Base-by-base conservation (phyloP, 768 basidiomycete species). In the Rhizopogon vulgaris region DNA sequence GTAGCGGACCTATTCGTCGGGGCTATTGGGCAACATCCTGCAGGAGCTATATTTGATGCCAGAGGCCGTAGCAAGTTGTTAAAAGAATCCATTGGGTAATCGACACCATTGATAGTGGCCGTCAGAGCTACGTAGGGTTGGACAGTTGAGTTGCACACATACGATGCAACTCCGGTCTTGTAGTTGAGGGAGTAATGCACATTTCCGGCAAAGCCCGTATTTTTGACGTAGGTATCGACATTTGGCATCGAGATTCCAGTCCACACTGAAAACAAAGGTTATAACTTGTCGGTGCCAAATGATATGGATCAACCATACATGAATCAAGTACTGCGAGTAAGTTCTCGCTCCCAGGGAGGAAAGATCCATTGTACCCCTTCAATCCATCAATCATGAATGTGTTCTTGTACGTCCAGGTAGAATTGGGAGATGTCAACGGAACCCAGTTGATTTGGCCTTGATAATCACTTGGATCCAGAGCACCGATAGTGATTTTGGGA, bases 341-440 rank as follows among this genome's bases (percentile, higher is more conserved):
- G 18, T 36, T 41, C 28, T 51, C 41, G 14, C 53, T 54, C 25
- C 30, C 17, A 3, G 67, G 61, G 27, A 67, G 52, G 17, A 69
- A 59, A 18, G 55, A 53, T 15, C 56, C 62, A 24, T 67, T 58
- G 18, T 67, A 68, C 4, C 66, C 66, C 28, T 67, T 67, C 30
- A 67, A 49, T 2, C 63, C 63, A 49, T 67, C 65, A 12, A 67
- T 54, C 6, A 7, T 41, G 40, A 67, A 61, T 9, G 38, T 52
- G 22, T 67, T 67, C 24, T 51, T 36, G 38, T 49, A 58, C 45
- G 61, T 53, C 8, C 41, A 52, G 3, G 46, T 50, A 6, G 52
- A 41, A 38, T 62, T 57, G 2, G 65, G 67, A 8, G 17, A 63
- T 47, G 8, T 46, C 25, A 65, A 48, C 5, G 52, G 55, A 6